A percentile compares a stretch with the other conserved stretches of the same genome.
Conservation (phyloP, 2,329 filamentous ascomycete species). For the Neonectria neomacrospora region DNA sequence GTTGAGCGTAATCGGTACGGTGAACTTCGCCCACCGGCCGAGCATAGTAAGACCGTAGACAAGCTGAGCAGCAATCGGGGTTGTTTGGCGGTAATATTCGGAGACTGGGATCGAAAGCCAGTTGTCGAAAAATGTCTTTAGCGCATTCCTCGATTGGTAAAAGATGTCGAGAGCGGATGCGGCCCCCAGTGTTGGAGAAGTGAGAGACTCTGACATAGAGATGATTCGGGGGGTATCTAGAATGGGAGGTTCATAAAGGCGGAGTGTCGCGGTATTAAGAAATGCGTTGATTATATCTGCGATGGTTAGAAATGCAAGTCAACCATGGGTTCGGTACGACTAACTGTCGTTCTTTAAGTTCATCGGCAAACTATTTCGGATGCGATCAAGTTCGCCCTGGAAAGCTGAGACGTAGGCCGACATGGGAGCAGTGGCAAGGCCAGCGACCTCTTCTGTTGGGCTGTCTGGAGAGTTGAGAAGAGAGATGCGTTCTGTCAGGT, state of each 20-base stretch:
- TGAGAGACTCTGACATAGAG: conserved; percentile 57
- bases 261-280: conserved; percentile 54
- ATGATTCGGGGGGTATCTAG: conserved; percentile 55
- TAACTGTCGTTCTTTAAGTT: conserved; percentile 53
- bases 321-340: conserved; percentile 16
- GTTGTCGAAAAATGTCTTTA: conserved; percentile 61
- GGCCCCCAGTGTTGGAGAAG: conserved; percentile 49
- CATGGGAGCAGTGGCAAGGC: conserved; percentile 53
- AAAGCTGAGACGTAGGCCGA: conserved; percentile 60
- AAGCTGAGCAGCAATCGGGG: conserved; percentile 57
- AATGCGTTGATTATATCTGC: conserved; percentile 55
- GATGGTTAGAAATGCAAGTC: not conserved
- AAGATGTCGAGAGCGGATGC: conserved; percentile 61
- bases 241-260: conserved; percentile 60
- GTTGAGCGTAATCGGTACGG: conserved; percentile 50
- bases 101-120: conserved; percentile 58
- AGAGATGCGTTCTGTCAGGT: conserved; percentile 62
- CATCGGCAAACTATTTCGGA: conserved; percentile 51
- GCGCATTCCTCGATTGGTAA: conserved; percentile 59
- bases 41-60: conserved; percentile 63
- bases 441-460: conserved; percentile 48
- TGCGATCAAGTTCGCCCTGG: conserved; percentile 57
- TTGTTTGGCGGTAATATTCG: conserved; percentile 58
- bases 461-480: conserved; percentile 52
- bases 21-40: conserved; percentile 61